A percentile compares a stretch with the other conserved stretches of the same genome.
phyloP scores from a whole-genome alignment of 2,329 filamentous ascomycete genomes.

The Penicillium sp. region DNA sequence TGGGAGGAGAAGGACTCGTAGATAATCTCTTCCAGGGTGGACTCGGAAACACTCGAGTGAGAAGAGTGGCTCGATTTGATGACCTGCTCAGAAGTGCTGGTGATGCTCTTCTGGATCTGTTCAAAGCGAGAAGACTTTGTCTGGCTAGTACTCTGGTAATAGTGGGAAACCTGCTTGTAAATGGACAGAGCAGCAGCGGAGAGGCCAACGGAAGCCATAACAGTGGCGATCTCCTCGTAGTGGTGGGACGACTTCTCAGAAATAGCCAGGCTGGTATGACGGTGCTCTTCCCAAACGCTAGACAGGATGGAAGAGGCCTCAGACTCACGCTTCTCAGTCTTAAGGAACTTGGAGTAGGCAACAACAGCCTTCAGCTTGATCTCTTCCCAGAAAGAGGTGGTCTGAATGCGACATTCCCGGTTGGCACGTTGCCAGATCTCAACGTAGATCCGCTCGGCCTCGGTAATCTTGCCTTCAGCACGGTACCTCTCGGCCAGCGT shows the following conservation, averaged over 20 bases:
- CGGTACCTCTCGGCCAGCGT: constrained; percentile 40
- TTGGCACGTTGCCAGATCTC: constrained; percentile 54
- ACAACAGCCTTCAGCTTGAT: constrained; percentile 49
- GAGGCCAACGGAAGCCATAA: constrained; percentile 49
- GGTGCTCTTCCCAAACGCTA: constrained; percentile 52
- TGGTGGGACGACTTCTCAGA: constrained; percentile 41
- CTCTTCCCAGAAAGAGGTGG: constrained; percentile 48
- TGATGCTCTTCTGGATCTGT: constrained; percentile 47
- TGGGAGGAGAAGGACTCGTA: constrained; percentile 44
- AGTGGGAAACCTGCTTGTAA: constrained; percentile 45
- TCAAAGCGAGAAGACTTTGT: constrained; percentile 35
- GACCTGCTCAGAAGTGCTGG: constrained; percentile 45
- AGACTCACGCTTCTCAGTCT: constrained; percentile 44
- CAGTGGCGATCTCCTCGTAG: constrained; percentile 43
- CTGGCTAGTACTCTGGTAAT: constrained; percentile 40
- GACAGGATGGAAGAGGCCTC: constrained; percentile 50
- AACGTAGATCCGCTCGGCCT: constrained; percentile 50
- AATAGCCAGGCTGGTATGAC: constrained; percentile 42
- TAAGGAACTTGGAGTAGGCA: constrained; percentile 50
- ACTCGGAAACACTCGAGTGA: constrained; percentile 40
- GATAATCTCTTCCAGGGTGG: constrained; percentile 45
- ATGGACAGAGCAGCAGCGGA: constrained; percentile 48
- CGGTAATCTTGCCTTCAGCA: constrained; percentile 32
- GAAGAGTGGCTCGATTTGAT: constrained; percentile 41
- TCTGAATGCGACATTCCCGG: constrained; percentile 45